Conservation (phyloP, 352 stramenopile genomes). For the Albugo candida region DNA sequence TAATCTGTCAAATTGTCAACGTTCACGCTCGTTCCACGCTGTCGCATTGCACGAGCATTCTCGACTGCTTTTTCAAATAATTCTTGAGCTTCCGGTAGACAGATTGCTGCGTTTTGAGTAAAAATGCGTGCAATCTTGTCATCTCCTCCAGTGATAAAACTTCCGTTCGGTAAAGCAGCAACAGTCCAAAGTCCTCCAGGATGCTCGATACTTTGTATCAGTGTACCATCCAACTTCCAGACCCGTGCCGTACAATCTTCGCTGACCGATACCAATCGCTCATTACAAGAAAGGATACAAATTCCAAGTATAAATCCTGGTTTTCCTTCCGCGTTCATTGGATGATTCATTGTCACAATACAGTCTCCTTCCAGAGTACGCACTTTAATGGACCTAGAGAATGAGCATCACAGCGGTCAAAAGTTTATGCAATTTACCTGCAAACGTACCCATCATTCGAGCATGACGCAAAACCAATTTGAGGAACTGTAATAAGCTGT, state of each 20-base stretch:
- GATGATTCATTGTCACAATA: slow-evolving; percentile 44
- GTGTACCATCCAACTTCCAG: slow-evolving; percentile 29
- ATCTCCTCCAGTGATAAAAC: slow-evolving; percentile 87
- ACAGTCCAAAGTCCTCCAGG: slow-evolving; percentile 76
- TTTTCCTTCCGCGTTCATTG: slow-evolving; percentile 67
- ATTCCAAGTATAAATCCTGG: slow-evolving; percentile 64
- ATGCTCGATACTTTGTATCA: slow-evolving; percentile 68
- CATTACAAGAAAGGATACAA: slow-evolving; percentile 23
- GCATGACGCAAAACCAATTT: slow-evolving; percentile 63
- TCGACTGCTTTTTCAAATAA: slow-evolving; percentile 43
- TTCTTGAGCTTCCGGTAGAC: slow-evolving; percentile 42
- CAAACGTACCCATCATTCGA: slow-evolving; percentile 49
- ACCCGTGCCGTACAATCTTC: slow-evolving; percentile 70
- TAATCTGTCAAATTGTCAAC: slow-evolving; percentile 88
- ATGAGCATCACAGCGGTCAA: not conserved
- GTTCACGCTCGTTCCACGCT: slow-evolving; percentile 83
- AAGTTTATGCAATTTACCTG: not conserved
- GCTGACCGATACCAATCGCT: slow-evolving; percentile 47
- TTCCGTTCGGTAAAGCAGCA: slow-evolving; percentile 43
- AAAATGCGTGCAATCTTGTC: slow-evolving; percentile 88
- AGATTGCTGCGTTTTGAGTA: slow-evolving; percentile 41
- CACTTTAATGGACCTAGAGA: slow-evolving; percentile 38
- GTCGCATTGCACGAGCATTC: slow-evolving; percentile 27
- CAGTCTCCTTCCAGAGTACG: slow-evolving; percentile 37
- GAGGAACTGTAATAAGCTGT: slow-evolving; percentile 36